Conservation (phyloP, 2,329 filamentous ascomycete genomes). For the Sporothrix pseudoabietina region DNA sequence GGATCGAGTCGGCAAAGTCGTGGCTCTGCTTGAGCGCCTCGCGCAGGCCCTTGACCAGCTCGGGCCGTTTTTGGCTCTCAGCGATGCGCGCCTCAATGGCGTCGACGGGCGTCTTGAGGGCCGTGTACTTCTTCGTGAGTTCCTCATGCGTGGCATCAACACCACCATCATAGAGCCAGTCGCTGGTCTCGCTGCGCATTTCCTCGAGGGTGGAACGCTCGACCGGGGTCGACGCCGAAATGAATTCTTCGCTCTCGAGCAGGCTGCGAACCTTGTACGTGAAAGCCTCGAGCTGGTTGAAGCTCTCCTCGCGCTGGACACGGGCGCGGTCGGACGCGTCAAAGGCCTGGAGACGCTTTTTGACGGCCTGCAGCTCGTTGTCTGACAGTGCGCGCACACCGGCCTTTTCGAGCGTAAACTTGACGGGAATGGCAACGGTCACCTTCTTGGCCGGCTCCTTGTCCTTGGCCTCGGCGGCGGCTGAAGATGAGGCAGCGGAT, state of each 20-base stretch:
- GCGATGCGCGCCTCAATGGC: conserved; percentile 75
- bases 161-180: conserved; percentile 91
- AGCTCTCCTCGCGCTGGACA: conserved; percentile 74
- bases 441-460: conserved; percentile 59
- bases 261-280: conserved; percentile 88
- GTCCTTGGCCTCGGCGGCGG: conserved; percentile 13
- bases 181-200: conserved; percentile 69
- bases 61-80: conserved; percentile 72
- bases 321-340: conserved; percentile 81
- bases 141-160: conserved; percentile 72
- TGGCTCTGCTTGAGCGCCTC: conserved; percentile 71
- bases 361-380: conserved; percentile 54
- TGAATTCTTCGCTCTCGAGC: conserved; percentile 74
- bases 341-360: conserved; percentile 78
- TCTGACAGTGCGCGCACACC: conserved; percentile 55
- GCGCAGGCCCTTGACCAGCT: conserved; percentile 66
- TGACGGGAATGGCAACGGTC: conserved; percentile 57
- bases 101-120: conserved; percentile 73
- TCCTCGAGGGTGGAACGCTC: conserved; percentile 68
- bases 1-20: conserved; percentile 69
- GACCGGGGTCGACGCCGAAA: conserved; percentile 67
- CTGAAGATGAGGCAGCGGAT: conserved; percentile 31
- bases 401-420: conserved; percentile 52
- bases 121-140: conserved; percentile 74
- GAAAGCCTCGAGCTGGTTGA: conserved; percentile 91